Conservation (phyloP, 306 rosid genomes). For the Prunus persica region DNA sequence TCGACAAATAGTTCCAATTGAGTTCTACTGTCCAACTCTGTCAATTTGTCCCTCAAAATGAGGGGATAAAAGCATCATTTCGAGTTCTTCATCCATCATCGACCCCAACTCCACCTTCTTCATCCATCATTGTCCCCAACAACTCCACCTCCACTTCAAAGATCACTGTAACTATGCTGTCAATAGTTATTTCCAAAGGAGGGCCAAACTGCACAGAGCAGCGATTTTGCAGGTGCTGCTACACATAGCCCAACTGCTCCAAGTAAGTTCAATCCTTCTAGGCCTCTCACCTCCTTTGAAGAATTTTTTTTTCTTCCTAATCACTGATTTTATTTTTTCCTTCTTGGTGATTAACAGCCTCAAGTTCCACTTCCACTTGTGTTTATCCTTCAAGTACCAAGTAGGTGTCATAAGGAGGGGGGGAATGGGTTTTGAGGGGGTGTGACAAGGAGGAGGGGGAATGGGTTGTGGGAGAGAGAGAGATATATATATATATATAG, state of each 20-base stretch:
- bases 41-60: too few species aligned
- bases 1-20: too few species aligned
- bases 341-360: constrained; percentile 47
- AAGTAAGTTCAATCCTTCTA: constrained; percentile 26
- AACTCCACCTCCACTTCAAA: constrained; percentile 24
- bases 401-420: constrained; percentile 33
- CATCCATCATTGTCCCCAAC: too few species aligned
- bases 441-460: too few species aligned
- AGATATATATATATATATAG: too few species aligned
- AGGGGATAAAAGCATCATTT: too few species aligned
- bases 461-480: too few species aligned
- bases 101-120: too few species aligned
- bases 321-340: constrained; percentile 18
- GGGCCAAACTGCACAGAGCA: constrained; percentile 55
- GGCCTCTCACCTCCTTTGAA: not conserved
- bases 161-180: constrained; percentile 91
- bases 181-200: constrained; percentile 80
- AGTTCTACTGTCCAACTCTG: too few species aligned
- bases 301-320: not conserved
- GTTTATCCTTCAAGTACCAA: constrained; percentile 68
- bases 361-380: constrained; percentile 47
- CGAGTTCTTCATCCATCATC: too few species aligned
- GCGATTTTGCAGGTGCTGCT: constrained; percentile 80
- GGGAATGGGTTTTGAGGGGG: too few species aligned
- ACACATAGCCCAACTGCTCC: constrained; percentile 48